Percentiles rank a stretch among this genome's conserved stretches.
Conservation (phyloP, 768 basidiomycete genomes). For the Serendipita sp. region DNA sequence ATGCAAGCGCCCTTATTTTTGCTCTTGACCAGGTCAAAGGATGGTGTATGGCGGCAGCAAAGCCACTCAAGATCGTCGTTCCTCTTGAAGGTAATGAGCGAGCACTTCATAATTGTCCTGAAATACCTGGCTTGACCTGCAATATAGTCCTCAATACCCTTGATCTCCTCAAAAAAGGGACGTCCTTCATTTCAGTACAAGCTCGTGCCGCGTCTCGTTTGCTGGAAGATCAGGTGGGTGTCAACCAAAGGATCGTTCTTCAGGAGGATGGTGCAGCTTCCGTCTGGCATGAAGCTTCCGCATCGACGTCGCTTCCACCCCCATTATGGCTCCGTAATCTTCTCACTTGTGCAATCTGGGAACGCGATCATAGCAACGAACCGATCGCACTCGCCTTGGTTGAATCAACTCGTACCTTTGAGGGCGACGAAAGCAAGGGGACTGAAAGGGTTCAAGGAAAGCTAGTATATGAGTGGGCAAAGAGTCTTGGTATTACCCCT, state of each 20-base stretch:
- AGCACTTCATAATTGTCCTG: neutral
- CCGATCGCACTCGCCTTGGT: neutral
- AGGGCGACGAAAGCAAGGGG: neutral
- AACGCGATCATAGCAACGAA: neutral
- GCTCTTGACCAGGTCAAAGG: slow-evolving; percentile 63
- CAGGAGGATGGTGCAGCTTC: slow-evolving; percentile 73
- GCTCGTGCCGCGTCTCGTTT: slow-evolving; percentile 80
- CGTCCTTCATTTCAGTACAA: slow-evolving; percentile 56
- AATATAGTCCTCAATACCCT: slow-evolving; percentile 69
- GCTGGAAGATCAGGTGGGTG: slow-evolving; percentile 73
- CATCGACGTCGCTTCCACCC: neutral
- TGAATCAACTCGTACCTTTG: neutral
- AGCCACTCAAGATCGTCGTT: slow-evolving; percentile 63
- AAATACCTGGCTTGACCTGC: neutral
- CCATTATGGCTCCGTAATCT: neutral
- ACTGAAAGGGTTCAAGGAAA: neutral
- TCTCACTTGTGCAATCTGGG: neutral
- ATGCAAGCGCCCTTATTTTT: slow-evolving; percentile 70
- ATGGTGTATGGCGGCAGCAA: slow-evolving; percentile 54
- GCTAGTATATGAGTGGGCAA: neutral
- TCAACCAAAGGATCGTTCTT: slow-evolving; percentile 64
- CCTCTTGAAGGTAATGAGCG: slow-evolving; percentile 62
- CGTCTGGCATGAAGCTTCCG: slow-evolving; percentile 31
- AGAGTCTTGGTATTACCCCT: neutral
- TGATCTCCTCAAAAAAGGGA: slow-evolving; percentile 85